Base-by-base conservation (phyloP, 345 rosid genomes). In the Brassica napus region DNA sequence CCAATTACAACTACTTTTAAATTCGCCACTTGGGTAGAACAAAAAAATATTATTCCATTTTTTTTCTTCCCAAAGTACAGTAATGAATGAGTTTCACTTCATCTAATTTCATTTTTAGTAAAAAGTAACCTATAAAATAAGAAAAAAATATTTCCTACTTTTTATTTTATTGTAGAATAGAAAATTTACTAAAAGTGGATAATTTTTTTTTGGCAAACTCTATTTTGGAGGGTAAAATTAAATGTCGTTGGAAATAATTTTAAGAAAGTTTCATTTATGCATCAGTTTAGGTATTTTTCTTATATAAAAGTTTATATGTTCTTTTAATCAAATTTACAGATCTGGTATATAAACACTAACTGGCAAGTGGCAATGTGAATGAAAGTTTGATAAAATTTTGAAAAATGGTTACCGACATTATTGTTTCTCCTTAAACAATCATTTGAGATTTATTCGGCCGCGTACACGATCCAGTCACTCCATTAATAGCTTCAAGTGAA, bases 401-500 rank as follows among this genome's bases (percentile, higher is more conserved):
- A 52, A 52, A 52, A 52, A 52, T n/a, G 57, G 57, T 52, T 52
- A 52, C 57, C 57, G 57, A 49, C 54, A 47, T 47, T 47, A 47
- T 14, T 12, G 54, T 47, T 47, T 47, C 15, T 12, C 54, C 54
- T 8, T 44, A 11, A 47, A 47, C 16, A 47, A 47, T 47, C 54
- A 47, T 47, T 47, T 14, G 15, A 14, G 57, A 49, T 47, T 31
- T 49, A 49, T 49, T 49, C 57, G 57, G 57, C 57, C 57, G 57
- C 57, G 57, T 49, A 49, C 57, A 49, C 57, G 16, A 49, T 49
- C 57, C 18, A 49, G 6, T 14, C 57, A 49, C 57, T 44, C 54
- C 65, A 63, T 71, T 64, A 52, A 78, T 65, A 78, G 72, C 47
- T 42, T 18, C 18, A 18, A 18, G 18, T 18, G 52, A 44, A 72